These are phyloP conservation scores for Quercus agrifolia DNA, from an alignment of 306 rosid species.

Conservation along the genomic window DNA sequence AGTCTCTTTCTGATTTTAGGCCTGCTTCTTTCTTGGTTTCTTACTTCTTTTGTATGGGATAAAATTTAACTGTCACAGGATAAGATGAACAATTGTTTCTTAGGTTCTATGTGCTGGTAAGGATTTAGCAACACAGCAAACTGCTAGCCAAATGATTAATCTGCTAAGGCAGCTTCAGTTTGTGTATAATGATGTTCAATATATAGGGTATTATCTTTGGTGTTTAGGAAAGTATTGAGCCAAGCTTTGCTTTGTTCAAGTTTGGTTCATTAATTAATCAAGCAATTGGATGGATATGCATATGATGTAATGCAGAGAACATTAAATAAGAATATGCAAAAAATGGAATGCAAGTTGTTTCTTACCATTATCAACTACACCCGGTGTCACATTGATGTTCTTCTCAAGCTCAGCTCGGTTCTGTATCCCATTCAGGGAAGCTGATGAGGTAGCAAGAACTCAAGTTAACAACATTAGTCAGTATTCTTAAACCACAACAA, in stretches of 20 bases:
- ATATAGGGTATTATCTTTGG: too few relatives aligned
- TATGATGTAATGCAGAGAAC: neutral
- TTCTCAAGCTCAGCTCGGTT: conserved; percentile 18
- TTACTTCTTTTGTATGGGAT: neutral
- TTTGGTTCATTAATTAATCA: too few relatives aligned
- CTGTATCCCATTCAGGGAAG: conserved; percentile 10
- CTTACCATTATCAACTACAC: conserved; percentile 21
- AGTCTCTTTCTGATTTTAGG: too few relatives aligned
- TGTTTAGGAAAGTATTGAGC: too few relatives aligned
- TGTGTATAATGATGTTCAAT: too few relatives aligned
- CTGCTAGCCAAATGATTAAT: conserved; percentile 73
- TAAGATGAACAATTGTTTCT: conserved; percentile 10
- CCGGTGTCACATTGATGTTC: conserved; percentile 12
- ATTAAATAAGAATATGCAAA: neutral
- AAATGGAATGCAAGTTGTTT: neutral
- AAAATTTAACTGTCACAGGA: too few relatives aligned
- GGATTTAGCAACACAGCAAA: conserved; percentile 90
- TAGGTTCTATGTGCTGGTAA: conserved; percentile 87
- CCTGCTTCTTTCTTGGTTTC: neutral
- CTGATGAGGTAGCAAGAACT: neutral
- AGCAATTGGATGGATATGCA: neutral
- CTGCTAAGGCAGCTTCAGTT: conserved; percentile 78
- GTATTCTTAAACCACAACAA: neutral
- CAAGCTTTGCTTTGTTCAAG: too few relatives aligned
- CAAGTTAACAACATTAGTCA: neutral